Percentiles rank a stretch among this genome's conserved stretches.
Conservation (phyloP, 1,284 basidiomycete species). For the Austroboletus novae-zelandiae region DNA sequence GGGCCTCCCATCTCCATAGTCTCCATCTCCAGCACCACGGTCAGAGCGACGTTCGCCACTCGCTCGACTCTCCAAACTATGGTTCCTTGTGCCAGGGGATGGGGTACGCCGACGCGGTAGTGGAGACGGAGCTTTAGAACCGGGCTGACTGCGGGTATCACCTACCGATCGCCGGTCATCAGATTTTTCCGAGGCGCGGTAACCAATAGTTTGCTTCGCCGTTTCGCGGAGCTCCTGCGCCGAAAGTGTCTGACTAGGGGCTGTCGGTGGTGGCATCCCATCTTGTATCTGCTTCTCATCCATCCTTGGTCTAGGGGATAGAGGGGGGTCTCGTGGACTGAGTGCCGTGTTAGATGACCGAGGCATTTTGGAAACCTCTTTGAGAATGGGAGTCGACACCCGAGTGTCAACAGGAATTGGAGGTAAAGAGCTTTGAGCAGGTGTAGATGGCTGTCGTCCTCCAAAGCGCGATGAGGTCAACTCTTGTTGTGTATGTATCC, state of each 20-base stretch:
- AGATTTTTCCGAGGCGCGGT: conserved; percentile 31
- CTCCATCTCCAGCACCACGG: conserved; percentile 42
- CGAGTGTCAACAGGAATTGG: conserved; percentile 18
- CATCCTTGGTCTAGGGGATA: conserved; percentile 38
- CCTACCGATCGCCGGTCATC: conserved; percentile 40
- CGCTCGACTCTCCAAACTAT: conserved; percentile 67
- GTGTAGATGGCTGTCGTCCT: conserved; percentile 15
- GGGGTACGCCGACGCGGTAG: conserved; percentile 53
- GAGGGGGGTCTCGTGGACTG: conserved; percentile 38
- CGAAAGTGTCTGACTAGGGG: conserved; percentile 74
- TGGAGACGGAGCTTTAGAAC: conserved; percentile 54
- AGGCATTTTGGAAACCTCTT: conserved; percentile 18
- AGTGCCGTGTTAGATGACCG: conserved; percentile 18
- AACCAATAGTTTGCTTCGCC: conserved; percentile 59
- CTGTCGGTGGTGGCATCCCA: conserved; percentile 72
- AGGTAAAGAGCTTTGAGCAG: conserved; percentile 13
- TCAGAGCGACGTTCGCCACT: conserved; percentile 65
- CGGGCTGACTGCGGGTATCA: conserved; percentile 44
- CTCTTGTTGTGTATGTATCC: conserved; percentile 18
- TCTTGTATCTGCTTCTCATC: conserved; percentile 31
- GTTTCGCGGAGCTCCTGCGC: conserved; percentile 79
- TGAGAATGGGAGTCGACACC: conserved; percentile 16
- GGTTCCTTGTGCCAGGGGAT: conserved; percentile 66
- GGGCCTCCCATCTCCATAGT: conserved; percentile 51
- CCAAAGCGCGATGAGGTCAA: conserved; percentile 21